These are phyloP conservation scores for Trypanosoma platydactyli DNA, from an alignment of 208 protist genomes.

Conservation along the genomic window DNA sequence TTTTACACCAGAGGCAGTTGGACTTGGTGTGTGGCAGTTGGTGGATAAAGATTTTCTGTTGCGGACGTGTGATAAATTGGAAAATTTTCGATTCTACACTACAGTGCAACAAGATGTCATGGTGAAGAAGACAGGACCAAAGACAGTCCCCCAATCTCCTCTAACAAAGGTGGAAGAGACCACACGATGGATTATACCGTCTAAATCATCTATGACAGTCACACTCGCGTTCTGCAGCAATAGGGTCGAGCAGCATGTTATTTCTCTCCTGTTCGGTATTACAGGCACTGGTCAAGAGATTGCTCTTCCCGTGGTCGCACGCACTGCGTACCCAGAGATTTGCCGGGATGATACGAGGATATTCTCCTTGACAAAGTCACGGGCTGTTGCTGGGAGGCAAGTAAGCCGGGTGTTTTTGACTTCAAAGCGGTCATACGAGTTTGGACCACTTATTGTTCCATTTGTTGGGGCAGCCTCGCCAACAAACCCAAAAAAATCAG, in stretches of 20 bases:
- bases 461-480: conserved; percentile 21
- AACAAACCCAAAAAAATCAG: neutral
- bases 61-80: neutral
- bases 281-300: conserved; percentile 71
- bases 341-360: conserved; percentile 80
- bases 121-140: conserved; percentile 38
- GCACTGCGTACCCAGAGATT: conserved; percentile 84
- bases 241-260: conserved; percentile 33
- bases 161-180: conserved; percentile 53
- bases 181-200: conserved; percentile 84
- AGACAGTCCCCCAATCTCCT: conserved; percentile 11
- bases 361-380: conserved; percentile 63
- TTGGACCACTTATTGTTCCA: conserved; percentile 92
- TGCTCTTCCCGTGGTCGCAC: conserved; percentile 44
- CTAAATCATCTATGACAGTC: conserved; percentile 62
- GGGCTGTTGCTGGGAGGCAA: conserved; percentile 26
- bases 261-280: conserved; percentile 75
- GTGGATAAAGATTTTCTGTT: conserved; percentile 30
- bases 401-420: conserved; percentile 66
- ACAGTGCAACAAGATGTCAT: conserved; percentile 57
- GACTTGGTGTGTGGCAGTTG: conserved; percentile 35
- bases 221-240: conserved; percentile 84
- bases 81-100: conserved; percentile 79
- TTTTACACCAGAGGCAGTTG: conserved; percentile 10
- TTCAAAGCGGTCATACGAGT: conserved; percentile 88